These are phyloP conservation scores for Ambrosia artemisiifolia DNA, from an alignment of 129 eudicot species.

Conservation along the genomic window DNA sequence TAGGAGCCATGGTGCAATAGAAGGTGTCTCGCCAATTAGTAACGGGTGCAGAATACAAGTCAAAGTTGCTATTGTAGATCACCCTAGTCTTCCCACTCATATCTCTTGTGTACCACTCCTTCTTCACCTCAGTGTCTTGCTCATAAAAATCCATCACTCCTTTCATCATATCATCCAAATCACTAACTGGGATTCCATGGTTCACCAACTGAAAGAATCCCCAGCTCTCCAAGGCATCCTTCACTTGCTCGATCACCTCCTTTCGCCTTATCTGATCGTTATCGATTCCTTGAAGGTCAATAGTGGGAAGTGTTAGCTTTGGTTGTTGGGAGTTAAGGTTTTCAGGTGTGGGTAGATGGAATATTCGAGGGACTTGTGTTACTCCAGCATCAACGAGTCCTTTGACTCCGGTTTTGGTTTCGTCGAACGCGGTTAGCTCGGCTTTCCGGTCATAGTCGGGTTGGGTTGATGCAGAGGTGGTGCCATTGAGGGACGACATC, in stretches of 20 bases:
- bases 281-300: constrained; percentile 32
- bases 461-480: neutral
- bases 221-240: constrained; percentile 32
- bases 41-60: constrained; percentile 33
- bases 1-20: constrained; percentile 34
- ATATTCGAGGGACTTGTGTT: constrained; percentile 38
- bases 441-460: constrained; percentile 28
- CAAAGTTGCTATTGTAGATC: constrained; percentile 38
- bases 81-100: constrained; percentile 4
- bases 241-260: constrained; percentile 28
- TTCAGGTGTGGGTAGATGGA: constrained; percentile 19
- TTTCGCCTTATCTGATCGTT: constrained; percentile 1
- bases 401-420: constrained; percentile 58
- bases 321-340: constrained; percentile 8
- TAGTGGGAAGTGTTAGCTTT: constrained; percentile 29
- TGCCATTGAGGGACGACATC: neutral
- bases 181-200: constrained; percentile 43
- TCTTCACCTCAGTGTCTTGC: constrained; percentile 39
- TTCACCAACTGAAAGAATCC: constrained; percentile 54
- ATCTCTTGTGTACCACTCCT: constrained; percentile 31
- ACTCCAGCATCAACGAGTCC: constrained; percentile 61
- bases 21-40: constrained; percentile 62
- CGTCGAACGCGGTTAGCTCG: constrained; percentile 44
- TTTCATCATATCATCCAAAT: constrained; percentile 34
- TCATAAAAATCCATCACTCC: constrained; percentile 41